phyloP scores from a whole-genome alignment of 1,284 basidiomycete genomes.

The Schizophyllum amplum region DNA sequence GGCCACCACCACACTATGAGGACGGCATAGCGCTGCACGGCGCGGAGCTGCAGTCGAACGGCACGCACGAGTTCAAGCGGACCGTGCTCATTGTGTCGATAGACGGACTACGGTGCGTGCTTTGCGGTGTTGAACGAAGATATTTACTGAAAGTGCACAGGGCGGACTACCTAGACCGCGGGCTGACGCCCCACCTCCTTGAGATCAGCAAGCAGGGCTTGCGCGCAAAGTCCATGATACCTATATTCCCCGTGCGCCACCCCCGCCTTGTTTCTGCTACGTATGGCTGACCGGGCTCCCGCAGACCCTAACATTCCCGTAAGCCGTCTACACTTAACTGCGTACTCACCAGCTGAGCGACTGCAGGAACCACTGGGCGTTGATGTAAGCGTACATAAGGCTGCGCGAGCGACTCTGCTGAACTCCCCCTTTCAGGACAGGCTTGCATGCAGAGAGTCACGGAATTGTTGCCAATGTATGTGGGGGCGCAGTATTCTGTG shows the following conservation, averaged over 20 bases:
- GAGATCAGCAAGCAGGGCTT: conserved; percentile 73
- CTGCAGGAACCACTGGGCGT: conserved; percentile 75
- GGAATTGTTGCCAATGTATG: conserved; percentile 85
- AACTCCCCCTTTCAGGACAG: conserved; percentile 51
- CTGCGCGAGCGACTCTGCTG: background rate
- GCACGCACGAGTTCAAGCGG: conserved; percentile 69
- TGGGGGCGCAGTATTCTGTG: conserved; percentile 2
- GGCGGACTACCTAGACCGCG: conserved; percentile 77
- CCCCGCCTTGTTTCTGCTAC: background rate
- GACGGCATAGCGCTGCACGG: conserved; percentile 28
- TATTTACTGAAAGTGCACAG: conserved; percentile 25
- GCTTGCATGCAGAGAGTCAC: conserved; percentile 79
- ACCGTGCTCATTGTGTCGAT: conserved; percentile 83
- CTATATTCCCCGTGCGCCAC: conserved; percentile 72
- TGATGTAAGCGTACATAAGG: conserved; percentile 43
- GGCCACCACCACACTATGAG: conserved; percentile 14
- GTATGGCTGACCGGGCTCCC: background rate
- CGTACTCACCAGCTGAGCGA: background rate
- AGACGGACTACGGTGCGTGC: conserved; percentile 68
- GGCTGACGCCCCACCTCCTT: conserved; percentile 73
- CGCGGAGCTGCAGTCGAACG: conserved; percentile 48
- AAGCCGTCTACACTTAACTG: conserved; percentile 12
- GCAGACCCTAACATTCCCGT: conserved; percentile 86
- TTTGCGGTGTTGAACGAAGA: background rate
- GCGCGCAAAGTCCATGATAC: conserved; percentile 78